Conservation (phyloP, 1,139 yeast species). For the Nakaseomyces nivariensis region DNA sequence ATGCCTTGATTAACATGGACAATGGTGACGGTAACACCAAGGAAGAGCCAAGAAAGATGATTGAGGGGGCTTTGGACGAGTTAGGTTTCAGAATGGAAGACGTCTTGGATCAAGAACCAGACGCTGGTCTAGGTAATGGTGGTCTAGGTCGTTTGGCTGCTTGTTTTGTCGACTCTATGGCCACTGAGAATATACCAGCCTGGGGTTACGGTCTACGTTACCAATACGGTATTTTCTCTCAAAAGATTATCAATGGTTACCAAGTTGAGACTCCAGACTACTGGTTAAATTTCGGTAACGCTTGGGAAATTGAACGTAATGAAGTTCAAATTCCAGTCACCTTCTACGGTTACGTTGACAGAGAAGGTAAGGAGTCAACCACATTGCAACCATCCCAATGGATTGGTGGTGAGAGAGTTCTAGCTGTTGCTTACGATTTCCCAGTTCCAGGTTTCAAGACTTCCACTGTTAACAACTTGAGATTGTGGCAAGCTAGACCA, state of each 20-base stretch:
- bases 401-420: constrained; percentile 82
- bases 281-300: constrained; percentile 80
- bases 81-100: constrained; percentile 87
- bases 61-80: constrained; percentile 50
- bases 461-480: constrained; percentile 73
- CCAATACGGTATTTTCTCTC: constrained; percentile 89
- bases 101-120: constrained; percentile 76
- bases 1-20: constrained; percentile 75
- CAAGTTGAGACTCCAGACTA: constrained; percentile 93
- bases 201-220: constrained; percentile 96
- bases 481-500: constrained; percentile 88
- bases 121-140: constrained; percentile 92
- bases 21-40: constrained; percentile 27
- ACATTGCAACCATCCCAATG: constrained; percentile 46
- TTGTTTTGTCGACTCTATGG: constrained; percentile 82
- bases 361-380: constrained; percentile 43
- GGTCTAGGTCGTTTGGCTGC: constrained; percentile 94
- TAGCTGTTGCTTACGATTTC: constrained; percentile 88
- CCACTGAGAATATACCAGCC: constrained; percentile 81
- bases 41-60: constrained; percentile 35
- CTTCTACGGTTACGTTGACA: constrained; percentile 76
- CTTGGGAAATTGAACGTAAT: constrained; percentile 84
- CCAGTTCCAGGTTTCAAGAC: constrained; percentile 91
- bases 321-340: constrained; percentile 91
- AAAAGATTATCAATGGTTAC: constrained; percentile 81